Percentiles rank a stretch among this genome's conserved stretches.
Evolutionary conservation across 106 monocot genomes (phyloP).

Genomic region (Narthecium ossifragum): DNA sequence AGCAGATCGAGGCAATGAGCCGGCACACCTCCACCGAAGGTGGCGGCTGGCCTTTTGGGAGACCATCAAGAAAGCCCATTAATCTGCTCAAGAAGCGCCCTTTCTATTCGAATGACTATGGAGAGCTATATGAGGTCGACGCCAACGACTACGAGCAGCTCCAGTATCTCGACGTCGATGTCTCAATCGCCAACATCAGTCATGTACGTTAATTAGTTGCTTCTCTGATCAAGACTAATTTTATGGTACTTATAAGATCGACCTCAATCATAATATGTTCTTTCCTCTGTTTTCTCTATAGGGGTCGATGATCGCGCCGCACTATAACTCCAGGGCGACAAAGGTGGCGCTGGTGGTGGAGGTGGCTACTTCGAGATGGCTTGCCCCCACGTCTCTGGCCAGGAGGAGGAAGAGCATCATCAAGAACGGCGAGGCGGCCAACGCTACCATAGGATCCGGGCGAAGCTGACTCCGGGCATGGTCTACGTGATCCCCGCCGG

Average conservation of each 20-base stretch:
- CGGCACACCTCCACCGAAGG: background rate
- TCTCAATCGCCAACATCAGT: constrained; percentile 49
- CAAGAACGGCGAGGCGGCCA: background rate
- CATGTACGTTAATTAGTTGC: constrained; percentile 14
- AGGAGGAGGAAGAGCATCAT: background rate
- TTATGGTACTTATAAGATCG: no score
- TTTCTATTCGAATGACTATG: constrained; percentile 29
- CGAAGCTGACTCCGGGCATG: constrained; percentile 13
- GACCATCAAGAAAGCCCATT: constrained; percentile 21
- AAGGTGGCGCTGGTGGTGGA: constrained; percentile 55
- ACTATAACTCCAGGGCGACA: constrained; percentile 45
- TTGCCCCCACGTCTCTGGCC: constrained; percentile 27
- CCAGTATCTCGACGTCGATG: constrained; percentile 33
- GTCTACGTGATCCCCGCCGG: constrained; percentile 42
- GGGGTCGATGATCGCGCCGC: constrained; percentile 62
- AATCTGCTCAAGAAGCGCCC: constrained; percentile 47
- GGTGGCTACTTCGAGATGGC: constrained; percentile 58
- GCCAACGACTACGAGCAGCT: constrained; percentile 40
- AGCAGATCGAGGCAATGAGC: constrained; percentile 45
- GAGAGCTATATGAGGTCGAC: constrained; percentile 33
- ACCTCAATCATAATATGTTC: no score
- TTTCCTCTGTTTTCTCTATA: background rate
- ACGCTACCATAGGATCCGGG: constrained; percentile 25
- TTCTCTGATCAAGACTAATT: background rate
- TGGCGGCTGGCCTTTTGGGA: constrained; percentile 26